Percentiles rank a stretch among this genome's conserved stretches.
phyloP scores from a whole-genome alignment of 1,284 basidiomycete genomes.

The Cryptococcus sp. region DNA sequence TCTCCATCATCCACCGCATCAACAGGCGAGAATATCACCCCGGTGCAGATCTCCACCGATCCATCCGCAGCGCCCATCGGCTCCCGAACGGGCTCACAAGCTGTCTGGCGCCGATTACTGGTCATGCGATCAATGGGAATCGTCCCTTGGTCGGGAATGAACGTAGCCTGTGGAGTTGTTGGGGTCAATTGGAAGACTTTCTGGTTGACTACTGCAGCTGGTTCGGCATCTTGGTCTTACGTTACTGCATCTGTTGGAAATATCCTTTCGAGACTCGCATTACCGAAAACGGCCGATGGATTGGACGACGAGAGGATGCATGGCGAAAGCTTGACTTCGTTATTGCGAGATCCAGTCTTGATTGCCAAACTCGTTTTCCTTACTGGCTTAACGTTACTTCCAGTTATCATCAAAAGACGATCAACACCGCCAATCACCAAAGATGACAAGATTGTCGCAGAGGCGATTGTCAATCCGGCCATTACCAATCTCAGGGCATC shows the following conservation, averaged over 20 bases:
- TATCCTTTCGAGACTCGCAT: slow-evolving; percentile 42
- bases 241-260: slow-evolving; percentile 47
- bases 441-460: too few relatives aligned
- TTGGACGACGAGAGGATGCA: slow-evolving; percentile 3
- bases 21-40: slow-evolving; percentile 42
- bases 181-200: slow-evolving; percentile 75
- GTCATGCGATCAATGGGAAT: slow-evolving; percentile 81
- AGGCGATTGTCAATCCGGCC: slow-evolving; percentile 3
- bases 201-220: slow-evolving; percentile 75
- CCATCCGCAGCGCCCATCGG: slow-evolving; percentile 26
- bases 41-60: slow-evolving; percentile 32
- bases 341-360: slow-evolving; percentile 47
- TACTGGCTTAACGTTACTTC: slow-evolving; percentile 43
- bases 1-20: slow-evolving; percentile 5
- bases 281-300: slow-evolving; percentile 11
- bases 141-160: slow-evolving; percentile 91
- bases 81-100: neutral
- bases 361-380: slow-evolving; percentile 48
- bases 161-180: slow-evolving; percentile 85
- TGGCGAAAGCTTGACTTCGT: slow-evolving; percentile 44
- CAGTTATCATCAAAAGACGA: slow-evolving; percentile 46
- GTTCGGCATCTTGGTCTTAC: slow-evolving; percentile 70
- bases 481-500: slow-evolving; percentile 7
- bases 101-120: slow-evolving; percentile 76
- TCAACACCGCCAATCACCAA: neutral